These are phyloP conservation scores for Camillea tinctor DNA, from an alignment of 2,329 filamentous ascomycete species.

Conservation along the genomic window DNA sequence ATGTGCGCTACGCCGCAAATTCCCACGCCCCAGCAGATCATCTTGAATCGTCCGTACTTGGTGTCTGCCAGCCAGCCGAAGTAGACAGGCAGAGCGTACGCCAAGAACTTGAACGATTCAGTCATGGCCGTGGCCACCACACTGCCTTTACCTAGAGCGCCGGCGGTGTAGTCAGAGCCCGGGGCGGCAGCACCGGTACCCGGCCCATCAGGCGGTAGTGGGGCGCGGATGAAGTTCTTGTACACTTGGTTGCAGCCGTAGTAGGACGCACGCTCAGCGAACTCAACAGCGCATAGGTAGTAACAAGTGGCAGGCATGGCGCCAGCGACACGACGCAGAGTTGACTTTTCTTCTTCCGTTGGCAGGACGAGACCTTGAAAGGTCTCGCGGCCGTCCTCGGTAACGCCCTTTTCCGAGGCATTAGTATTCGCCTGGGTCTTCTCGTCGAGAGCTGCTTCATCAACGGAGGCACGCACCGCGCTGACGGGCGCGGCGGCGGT, in stretches of 20 bases:
- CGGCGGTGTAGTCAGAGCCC: slow-evolving; percentile 38
- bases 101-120: slow-evolving; percentile 45
- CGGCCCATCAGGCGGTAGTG: slow-evolving; percentile 42
- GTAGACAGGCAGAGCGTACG: slow-evolving; percentile 46
- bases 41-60: slow-evolving; percentile 38
- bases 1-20: slow-evolving; percentile 37
- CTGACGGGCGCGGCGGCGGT: slow-evolving; percentile 17
- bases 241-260: slow-evolving; percentile 50
- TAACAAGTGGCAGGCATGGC: slow-evolving; percentile 43
- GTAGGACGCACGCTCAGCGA: slow-evolving; percentile 51
- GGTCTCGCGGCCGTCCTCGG: slow-evolving; percentile 27
- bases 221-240: slow-evolving; percentile 53
- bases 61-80: slow-evolving; percentile 42
- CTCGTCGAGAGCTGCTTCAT: slow-evolving; percentile 18
- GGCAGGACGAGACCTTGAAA: slow-evolving; percentile 36
- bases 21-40: slow-evolving; percentile 31
- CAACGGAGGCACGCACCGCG: slow-evolving; percentile 23
- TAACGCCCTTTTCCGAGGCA: slow-evolving; percentile 7
- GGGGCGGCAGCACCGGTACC: slow-evolving; percentile 30
- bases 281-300: slow-evolving; percentile 48
- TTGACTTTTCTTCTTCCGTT: slow-evolving; percentile 44
- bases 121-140: slow-evolving; percentile 46
- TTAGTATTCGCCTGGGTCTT: slow-evolving; percentile 9
- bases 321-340: slow-evolving; percentile 46
- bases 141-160: slow-evolving; percentile 48